Evolutionary conservation across 164 flowering plant genomes (phyloP).

Genomic region (Aristolochia contorta): DNA sequence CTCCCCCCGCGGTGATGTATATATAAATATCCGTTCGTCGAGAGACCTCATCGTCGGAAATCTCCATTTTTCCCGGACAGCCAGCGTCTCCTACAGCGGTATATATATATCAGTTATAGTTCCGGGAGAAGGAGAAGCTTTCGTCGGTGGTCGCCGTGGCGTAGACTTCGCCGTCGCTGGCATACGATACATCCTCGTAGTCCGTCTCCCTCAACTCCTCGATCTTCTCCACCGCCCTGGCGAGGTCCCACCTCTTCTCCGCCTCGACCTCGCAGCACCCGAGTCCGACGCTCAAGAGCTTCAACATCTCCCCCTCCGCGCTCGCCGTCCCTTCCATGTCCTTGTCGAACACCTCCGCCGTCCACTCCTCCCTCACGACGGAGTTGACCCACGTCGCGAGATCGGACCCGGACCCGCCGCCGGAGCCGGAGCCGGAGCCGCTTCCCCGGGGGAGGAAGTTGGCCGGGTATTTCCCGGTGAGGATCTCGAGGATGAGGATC

Average conservation of each 20-base stretch:
- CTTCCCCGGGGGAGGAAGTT: conserved; percentile 25
- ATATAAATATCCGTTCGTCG: background rate
- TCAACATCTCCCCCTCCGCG: conserved; percentile 45
- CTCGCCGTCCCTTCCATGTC: conserved; percentile 32
- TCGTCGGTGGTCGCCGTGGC: conserved; percentile 44
- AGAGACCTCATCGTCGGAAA: background rate
- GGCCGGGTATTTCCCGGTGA: conserved; percentile 55
- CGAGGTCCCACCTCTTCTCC: conserved; percentile 56
- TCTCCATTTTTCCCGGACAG: background rate
- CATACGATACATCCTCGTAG: conserved; percentile 30
- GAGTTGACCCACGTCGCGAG: conserved; percentile 52
- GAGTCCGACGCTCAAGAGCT: conserved; percentile 57
- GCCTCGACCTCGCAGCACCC: conserved; percentile 53
- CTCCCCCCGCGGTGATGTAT: background rate
- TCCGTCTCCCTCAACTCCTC: conserved; percentile 50
- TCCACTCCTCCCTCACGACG: conserved; percentile 25
- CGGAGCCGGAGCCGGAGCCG: conserved; percentile 10
- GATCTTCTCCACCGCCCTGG: conserved; percentile 47
- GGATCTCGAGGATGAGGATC: conserved; percentile 55
- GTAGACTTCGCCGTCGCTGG: conserved; percentile 34
- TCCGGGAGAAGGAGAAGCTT: conserved; percentile 17
- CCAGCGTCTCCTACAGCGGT: too few relatives aligned
- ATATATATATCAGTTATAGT: background rate
- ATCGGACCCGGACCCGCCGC: conserved; percentile 19
- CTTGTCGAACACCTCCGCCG: conserved; percentile 42